phyloP scores from a whole-genome alignment of 1,139 yeast species.

The Kodamaea sp. region DNA sequence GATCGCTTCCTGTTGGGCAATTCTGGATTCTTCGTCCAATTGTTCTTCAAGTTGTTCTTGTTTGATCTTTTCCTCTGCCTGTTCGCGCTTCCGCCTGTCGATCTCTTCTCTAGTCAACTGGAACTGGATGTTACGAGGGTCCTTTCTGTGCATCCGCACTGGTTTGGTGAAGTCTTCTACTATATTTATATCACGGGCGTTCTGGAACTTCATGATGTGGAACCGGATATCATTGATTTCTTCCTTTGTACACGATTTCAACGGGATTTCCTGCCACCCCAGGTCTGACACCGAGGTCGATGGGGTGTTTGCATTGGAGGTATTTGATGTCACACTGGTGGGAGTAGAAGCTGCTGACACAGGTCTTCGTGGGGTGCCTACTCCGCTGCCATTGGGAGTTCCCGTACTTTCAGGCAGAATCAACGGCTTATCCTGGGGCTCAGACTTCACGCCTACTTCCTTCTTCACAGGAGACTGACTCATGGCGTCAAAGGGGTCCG shows the following conservation, averaged over 20 bases:
- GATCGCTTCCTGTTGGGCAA: slow-evolving; percentile 16
- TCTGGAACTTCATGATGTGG: slow-evolving; percentile 81
- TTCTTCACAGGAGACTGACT: slow-evolving; percentile 29
- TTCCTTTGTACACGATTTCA: slow-evolving; percentile 71
- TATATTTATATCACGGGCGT: slow-evolving; percentile 72
- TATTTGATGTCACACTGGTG: too few species aligned
- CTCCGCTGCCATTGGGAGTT: slow-evolving; percentile 9
- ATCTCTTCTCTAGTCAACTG: slow-evolving; percentile 69
- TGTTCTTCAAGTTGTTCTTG: slow-evolving; percentile 33
- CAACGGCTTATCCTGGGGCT: slow-evolving; percentile 12
- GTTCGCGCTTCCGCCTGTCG: slow-evolving; percentile 58
- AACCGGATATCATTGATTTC: slow-evolving; percentile 76
- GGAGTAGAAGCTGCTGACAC: too few species aligned
- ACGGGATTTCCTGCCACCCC: slow-evolving; percentile 64
- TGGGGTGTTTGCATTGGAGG: slow-evolving; percentile 1
- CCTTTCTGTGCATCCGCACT: slow-evolving; percentile 85
- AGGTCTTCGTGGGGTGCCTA: too few species aligned
- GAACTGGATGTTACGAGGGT: slow-evolving; percentile 85
- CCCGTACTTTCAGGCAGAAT: slow-evolving; percentile 9
- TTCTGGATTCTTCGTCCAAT: slow-evolving; percentile 15
- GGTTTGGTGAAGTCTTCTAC: slow-evolving; percentile 73
- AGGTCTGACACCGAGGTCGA: slow-evolving; percentile 6
- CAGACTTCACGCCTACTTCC: slow-evolving; percentile 28
- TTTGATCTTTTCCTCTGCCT: slow-evolving; percentile 25
- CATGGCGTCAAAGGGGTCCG: slow-evolving; percentile 19